phyloP scores from a whole-genome alignment of 441 rosid species.

The Erodium moschatum region DNA sequence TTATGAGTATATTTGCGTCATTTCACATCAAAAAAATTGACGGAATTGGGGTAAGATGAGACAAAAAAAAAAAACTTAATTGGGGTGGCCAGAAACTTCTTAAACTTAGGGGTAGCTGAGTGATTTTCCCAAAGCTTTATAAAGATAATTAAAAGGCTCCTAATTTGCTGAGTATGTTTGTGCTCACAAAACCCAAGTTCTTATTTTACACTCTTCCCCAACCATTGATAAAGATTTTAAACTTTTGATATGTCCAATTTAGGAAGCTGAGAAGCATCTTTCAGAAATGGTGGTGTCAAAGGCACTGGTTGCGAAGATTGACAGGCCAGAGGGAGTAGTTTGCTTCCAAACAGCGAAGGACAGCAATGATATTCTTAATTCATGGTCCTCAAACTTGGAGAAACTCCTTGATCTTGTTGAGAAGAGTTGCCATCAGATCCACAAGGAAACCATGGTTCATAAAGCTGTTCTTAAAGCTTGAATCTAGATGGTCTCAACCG shows the following conservation, averaged over 20 bases:
- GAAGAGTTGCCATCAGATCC: conserved; percentile 99
- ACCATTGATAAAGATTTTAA: neutral
- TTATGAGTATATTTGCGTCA: too few relatives aligned
- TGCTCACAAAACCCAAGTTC: too few relatives aligned
- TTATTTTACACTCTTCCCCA: too few relatives aligned
- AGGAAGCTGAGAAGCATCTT: conserved; percentile 98
- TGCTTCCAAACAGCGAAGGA: conserved; percentile 83
- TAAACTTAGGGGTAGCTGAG: too few relatives aligned
- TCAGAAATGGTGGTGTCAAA: conserved; percentile 98
- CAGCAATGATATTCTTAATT: conserved; percentile 88
- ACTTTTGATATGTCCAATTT: conserved; percentile 7
- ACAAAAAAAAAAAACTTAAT: too few relatives aligned
- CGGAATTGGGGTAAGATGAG: too few relatives aligned
- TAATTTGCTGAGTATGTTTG: too few relatives aligned
- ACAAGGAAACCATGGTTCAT: conserved; percentile 99
- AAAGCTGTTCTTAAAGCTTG: conserved; percentile 76
- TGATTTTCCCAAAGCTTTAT: too few relatives aligned
- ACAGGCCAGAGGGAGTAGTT: conserved; percentile 85
- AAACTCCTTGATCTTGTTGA: conserved; percentile 94
- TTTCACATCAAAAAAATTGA: too few relatives aligned
- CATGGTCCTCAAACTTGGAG: conserved; percentile 91
- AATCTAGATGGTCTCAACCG: conserved; percentile 9
- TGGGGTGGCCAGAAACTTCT: too few relatives aligned
- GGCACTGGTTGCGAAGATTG: conserved; percentile 84
- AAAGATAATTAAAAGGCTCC: too few relatives aligned